phyloP scores from a whole-genome alignment of 139 green algal genomes.

The Mesotaenium endlicherianum region DNA sequence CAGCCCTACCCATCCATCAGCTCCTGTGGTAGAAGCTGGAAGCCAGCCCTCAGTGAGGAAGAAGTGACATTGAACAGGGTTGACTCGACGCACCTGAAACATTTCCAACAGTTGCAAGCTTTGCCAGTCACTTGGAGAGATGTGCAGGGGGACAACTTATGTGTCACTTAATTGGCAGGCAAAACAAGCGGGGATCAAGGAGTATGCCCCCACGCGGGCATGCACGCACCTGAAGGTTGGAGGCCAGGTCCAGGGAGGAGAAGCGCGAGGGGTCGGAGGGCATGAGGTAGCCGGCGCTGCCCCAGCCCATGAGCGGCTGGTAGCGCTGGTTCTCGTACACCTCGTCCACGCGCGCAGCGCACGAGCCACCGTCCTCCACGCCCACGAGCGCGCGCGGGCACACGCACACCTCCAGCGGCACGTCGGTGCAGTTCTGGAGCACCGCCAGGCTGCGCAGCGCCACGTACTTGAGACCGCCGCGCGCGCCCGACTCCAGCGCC shows the following conservation, averaged over 20 bases:
- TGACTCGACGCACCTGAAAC: too few species aligned
- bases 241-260: slow-evolving; percentile 49
- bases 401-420: slow-evolving; percentile 62
- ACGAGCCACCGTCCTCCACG: background rate
- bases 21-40: too few species aligned
- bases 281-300: slow-evolving; percentile 54
- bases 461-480: slow-evolving; percentile 59
- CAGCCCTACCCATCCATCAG: too few species aligned
- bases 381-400: slow-evolving; percentile 22
- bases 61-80: too few species aligned
- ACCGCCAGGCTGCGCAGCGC: slow-evolving; percentile 70
- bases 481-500: slow-evolving; percentile 46
- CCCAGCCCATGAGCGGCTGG: slow-evolving; percentile 62
- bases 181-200: too few species aligned
- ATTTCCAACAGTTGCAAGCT: background rate
- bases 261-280: slow-evolving; percentile 65
- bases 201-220: too few species aligned
- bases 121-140: background rate
- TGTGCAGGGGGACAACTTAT: too few species aligned
- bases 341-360: slow-evolving; percentile 63
- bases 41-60: too few species aligned
- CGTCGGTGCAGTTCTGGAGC: slow-evolving; percentile 66
- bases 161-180: too few species aligned
- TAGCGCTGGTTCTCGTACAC: slow-evolving; percentile 85
- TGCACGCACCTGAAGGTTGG: background rate